Evolutionary conservation across 805 yeast genomes (phyloP).

Genomic region (Yarrowia porcina): DNA sequence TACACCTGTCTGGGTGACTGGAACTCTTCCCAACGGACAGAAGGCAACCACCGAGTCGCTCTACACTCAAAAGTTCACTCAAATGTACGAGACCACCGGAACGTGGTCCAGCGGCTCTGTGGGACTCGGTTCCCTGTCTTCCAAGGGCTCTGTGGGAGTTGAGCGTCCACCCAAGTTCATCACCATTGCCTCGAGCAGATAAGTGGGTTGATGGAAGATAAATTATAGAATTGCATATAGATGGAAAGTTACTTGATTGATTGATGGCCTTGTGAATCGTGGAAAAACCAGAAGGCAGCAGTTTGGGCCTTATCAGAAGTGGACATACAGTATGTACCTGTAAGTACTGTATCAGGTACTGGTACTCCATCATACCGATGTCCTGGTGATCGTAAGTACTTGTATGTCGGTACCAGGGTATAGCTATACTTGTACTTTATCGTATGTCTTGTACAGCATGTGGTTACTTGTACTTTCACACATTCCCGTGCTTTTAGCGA

Average conservation of each 20-base stretch:
- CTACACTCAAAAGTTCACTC: constrained; percentile 45
- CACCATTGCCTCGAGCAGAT: constrained; percentile 23
- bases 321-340: no score
- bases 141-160: constrained; percentile 63
- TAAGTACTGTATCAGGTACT: no score
- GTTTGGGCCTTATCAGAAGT: no score
- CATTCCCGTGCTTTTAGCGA: no score
- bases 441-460: no score
- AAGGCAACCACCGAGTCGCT: constrained; percentile 40
- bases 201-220: background rate
- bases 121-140: constrained; percentile 62
- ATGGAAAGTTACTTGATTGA: background rate
- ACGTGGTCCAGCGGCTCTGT: constrained; percentile 60
- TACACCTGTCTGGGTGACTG: constrained; percentile 32
- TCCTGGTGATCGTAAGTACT: no score
- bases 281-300: no score
- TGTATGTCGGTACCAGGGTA: no score
- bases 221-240: constrained; percentile 17
- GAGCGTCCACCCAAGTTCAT: constrained; percentile 29
- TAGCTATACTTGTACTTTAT: no score
- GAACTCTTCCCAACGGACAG: constrained; percentile 33
- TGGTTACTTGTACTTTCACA: no score
- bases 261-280: no score
- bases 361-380: no score
- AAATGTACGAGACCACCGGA: constrained; percentile 42